A percentile compares a stretch with the other conserved stretches of the same genome.
Evolutionary conservation across 148 eudicot species (phyloP).

Genomic region (Arctostaphylos glauca): DNA sequence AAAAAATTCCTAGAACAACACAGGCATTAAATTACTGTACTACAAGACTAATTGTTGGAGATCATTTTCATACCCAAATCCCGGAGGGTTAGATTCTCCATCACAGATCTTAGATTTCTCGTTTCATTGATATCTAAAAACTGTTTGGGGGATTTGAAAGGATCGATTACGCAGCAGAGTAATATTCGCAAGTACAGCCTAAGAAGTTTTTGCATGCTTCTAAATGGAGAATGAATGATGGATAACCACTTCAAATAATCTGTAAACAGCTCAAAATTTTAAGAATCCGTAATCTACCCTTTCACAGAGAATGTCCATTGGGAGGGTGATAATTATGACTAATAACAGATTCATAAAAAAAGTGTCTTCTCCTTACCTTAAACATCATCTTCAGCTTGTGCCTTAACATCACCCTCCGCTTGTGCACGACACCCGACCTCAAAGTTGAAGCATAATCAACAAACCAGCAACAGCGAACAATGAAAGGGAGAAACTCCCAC

Average conservation of each 20-base stretch:
- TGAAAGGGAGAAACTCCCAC: background rate
- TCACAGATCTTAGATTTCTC: background rate
- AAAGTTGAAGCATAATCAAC: constrained; percentile 1
- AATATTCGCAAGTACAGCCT: background rate
- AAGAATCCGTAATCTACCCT: background rate
- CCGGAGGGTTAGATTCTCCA: background rate
- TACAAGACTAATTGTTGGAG: background rate
- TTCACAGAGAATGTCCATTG: background rate
- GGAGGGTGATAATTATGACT: background rate
- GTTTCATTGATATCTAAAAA: background rate
- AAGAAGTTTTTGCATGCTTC: background rate
- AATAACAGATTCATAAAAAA: background rate
- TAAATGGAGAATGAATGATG: background rate
- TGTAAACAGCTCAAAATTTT: background rate
- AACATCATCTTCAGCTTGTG: constrained; percentile 6
- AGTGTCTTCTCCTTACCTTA: constrained; percentile 2
- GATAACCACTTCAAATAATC: background rate
- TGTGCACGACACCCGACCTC: background rate
- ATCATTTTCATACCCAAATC: background rate
- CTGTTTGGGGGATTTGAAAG: background rate
- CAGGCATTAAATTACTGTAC: background rate
- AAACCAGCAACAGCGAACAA: constrained; percentile 13
- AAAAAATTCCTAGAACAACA: background rate
- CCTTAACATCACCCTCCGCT: constrained; percentile 5
- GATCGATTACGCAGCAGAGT: background rate